Conservation (phyloP, 1,284 basidiomycete genomes). For the Heterobasidion occidentale region DNA sequence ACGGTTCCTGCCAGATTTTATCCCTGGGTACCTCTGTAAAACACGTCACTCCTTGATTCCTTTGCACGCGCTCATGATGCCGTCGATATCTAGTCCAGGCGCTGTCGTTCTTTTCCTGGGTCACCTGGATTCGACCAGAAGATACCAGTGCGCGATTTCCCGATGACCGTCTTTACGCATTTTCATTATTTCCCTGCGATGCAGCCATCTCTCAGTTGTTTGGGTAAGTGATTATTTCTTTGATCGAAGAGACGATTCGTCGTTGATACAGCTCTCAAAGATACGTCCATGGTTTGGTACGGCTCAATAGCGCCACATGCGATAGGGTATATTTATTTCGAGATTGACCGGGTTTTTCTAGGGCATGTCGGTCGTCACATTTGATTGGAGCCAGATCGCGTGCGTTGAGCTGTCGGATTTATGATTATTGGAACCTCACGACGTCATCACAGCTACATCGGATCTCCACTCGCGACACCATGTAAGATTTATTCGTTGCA, state of each 20-base stretch:
- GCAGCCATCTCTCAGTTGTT: slow-evolving; percentile 26
- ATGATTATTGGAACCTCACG: slow-evolving; percentile 30
- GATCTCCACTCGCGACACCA: slow-evolving; percentile 37
- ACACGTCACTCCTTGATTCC: slow-evolving; percentile 21
- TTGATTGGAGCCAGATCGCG: slow-evolving; percentile 65
- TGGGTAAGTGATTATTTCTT: slow-evolving; percentile 24
- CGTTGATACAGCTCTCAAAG: background rate
- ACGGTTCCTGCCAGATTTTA: slow-evolving; percentile 31
- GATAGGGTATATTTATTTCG: background rate
- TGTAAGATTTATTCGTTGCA: slow-evolving; percentile 34
- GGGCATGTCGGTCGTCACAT: slow-evolving; percentile 45
- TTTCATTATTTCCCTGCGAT: no score
- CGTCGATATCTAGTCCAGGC: slow-evolving; percentile 17
- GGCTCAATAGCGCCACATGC: background rate
- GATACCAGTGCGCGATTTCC: slow-evolving; percentile 35
- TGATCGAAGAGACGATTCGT: background rate
- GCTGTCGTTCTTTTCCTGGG: slow-evolving; percentile 22
- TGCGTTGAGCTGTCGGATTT: slow-evolving; percentile 20
- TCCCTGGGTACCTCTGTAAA: slow-evolving; percentile 62
- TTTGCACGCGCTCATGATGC: background rate
- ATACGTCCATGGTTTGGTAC: background rate
- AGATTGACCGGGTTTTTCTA: slow-evolving; percentile 29
- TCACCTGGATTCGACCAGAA: slow-evolving; percentile 70
- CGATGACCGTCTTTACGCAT: background rate
- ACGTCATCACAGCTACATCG: slow-evolving; percentile 41